Evolutionary conservation across 192 early-diverging fungal species (phyloP), one percentile per base, ranked within the genome.

Genomic region (Linnemannia elongata): DNA sequence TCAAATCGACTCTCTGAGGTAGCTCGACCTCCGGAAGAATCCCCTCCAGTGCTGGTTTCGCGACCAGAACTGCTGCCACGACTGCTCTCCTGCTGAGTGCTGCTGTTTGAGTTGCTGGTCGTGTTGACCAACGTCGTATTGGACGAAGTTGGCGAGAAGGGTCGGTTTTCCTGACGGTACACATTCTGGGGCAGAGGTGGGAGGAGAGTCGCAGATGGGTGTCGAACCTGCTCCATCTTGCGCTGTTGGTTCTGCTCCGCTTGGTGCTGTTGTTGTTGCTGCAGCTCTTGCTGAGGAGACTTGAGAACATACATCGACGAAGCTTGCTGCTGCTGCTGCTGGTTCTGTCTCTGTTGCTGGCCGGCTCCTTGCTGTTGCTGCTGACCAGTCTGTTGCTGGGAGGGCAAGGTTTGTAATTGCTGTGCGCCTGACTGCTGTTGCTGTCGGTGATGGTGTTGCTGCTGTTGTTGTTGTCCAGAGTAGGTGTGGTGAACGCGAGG

Each of bases 111-210:
- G 13, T 24, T 30, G 36, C 74, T 77, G 15, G 76, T 39, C 1
- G 76, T 12, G 60, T 87, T 87, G 12, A 81, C 68, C 52, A 87
- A 42, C 0, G 85, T 81, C 49, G 85, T 81, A 52, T 71, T 86
- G 71, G 84, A 86, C 15, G 79, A 77, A 5, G 52, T 18, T 24
- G 75, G 79, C 3, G 84, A 86, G 71, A 77, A 87, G 30, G 76
- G 8, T 71, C 76, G 85, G 22, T 24, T 18, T 27, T 35, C 55
- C 5, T 75, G 70, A 1, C 60, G 52, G 44, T 76, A 77, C 1
- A 71, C 18, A 17, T 63, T 75, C 35, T 85, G 83, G 38, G 77
- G 69, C 30, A 76, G 27, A 10, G 83, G 78, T 17, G 78, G 78
- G 20, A 80, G 55, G 47, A 85, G 60, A 4, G 73, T 85, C 18